Conservation (phyloP, 768 basidiomycete species). For the Termitomyces sp. region DNA sequence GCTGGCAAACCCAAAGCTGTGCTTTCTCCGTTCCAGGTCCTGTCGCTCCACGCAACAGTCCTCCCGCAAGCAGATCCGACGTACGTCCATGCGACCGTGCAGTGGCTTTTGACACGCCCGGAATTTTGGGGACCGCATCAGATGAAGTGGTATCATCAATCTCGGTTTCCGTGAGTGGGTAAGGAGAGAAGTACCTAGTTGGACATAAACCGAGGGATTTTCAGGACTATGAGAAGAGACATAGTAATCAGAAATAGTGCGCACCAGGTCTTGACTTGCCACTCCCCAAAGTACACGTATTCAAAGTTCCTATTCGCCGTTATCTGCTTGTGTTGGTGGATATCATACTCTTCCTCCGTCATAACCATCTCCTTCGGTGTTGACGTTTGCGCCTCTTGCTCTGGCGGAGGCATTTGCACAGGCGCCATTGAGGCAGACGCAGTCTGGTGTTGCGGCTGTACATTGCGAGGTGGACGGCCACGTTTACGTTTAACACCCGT, state of each 20-base stretch:
- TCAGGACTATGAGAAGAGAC: not conserved
- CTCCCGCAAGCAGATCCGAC: slow-evolving; percentile 65
- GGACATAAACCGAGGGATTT: not conserved
- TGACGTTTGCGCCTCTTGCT: slow-evolving; percentile 4
- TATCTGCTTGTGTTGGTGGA: slow-evolving; percentile 61
- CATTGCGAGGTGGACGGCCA: slow-evolving; percentile 1
- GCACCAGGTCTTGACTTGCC: slow-evolving; percentile 87
- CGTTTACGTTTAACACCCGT: slow-evolving; percentile 11
- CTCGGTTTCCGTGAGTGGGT: slow-evolving; percentile 71
- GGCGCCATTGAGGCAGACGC: slow-evolving; percentile 6
- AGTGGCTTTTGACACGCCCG: slow-evolving; percentile 43
- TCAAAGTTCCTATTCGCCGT: slow-evolving; percentile 80
- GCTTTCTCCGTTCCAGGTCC: slow-evolving; percentile 35
- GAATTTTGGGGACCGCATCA: slow-evolving; percentile 32
- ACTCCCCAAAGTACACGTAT: slow-evolving; percentile 77
- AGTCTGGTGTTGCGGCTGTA: not conserved
- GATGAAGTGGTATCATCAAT: slow-evolving; percentile 35
- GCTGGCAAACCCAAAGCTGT: slow-evolving; percentile 79
- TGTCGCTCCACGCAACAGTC: slow-evolving; percentile 36
- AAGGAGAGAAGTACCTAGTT: slow-evolving; percentile 89
- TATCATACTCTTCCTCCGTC: slow-evolving; percentile 67
- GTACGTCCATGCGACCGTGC: slow-evolving; percentile 66
- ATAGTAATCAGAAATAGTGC: slow-evolving; percentile 13
- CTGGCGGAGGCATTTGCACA: slow-evolving; percentile 9
- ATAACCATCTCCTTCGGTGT: slow-evolving; percentile 29